Percentiles rank a stretch among this genome's conserved stretches.
Conservation (phyloP, 768 basidiomycete genomes). For the Naganishia randhawae region DNA sequence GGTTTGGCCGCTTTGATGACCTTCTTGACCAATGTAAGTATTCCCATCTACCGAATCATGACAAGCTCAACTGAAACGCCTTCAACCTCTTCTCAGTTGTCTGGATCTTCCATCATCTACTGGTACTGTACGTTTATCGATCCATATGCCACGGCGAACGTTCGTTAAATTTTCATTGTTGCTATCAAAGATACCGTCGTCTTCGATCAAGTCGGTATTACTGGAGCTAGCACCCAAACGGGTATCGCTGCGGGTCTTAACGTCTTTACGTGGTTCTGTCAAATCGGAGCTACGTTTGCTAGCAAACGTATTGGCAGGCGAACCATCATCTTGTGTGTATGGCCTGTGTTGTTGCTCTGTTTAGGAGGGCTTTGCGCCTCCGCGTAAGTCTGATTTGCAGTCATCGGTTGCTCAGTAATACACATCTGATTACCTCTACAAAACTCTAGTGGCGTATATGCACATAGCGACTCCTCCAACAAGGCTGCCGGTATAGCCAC, state of each 20-base stretch:
- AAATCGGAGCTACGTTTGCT: slow-evolving; percentile 44
- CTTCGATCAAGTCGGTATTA: slow-evolving; percentile 50
- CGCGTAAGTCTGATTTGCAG: slow-evolving; percentile 29
- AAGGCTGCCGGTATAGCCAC: slow-evolving; percentile 42
- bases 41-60: background rate
- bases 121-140: slow-evolving; percentile 41
- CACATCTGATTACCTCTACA: background rate
- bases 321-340: slow-evolving; percentile 48
- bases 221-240: slow-evolving; percentile 49
- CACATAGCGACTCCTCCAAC: slow-evolving; percentile 36
- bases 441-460: slow-evolving; percentile 41
- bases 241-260: slow-evolving; percentile 51
- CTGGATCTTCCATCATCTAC: slow-evolving; percentile 49
- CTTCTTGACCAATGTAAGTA: slow-evolving; percentile 44
- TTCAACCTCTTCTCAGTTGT: slow-evolving; percentile 28
- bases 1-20: slow-evolving; percentile 48
- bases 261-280: slow-evolving; percentile 48
- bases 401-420: slow-evolving; percentile 3
- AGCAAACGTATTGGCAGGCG: slow-evolving; percentile 47
- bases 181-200: slow-evolving; percentile 36
- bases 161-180: background rate
- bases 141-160: background rate
- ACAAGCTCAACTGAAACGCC: slow-evolving; percentile 23
- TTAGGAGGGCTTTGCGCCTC: slow-evolving; percentile 46
- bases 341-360: slow-evolving; percentile 45